Evolutionary conservation across 305 asterid genomes (phyloP).

Genomic region (Coffea humblotiana): DNA sequence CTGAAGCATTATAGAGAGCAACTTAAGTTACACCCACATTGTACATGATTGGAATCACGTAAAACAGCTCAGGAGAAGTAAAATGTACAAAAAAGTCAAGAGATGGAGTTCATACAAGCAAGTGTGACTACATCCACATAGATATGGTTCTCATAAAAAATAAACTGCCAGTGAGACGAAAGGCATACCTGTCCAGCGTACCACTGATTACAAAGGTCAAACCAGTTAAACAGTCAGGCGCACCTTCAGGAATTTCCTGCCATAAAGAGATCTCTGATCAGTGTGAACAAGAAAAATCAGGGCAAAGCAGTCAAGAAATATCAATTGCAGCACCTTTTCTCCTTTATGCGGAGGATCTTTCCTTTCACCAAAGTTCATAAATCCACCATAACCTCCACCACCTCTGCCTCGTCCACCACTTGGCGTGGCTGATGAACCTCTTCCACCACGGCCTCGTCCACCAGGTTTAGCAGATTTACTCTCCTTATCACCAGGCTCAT

Average conservation of each 20-base stretch:
- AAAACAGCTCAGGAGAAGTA: slow-evolving; percentile 4
- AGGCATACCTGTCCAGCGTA: slow-evolving; percentile 88
- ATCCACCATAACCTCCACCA: slow-evolving; percentile 97
- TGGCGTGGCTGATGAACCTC: slow-evolving; percentile 58
- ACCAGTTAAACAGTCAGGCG: slow-evolving; percentile 80
- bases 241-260: slow-evolving; percentile 99
- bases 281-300: slow-evolving; percentile 17
- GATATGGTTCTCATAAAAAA: not conserved
- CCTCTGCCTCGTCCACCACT: slow-evolving; percentile 87
- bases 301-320: slow-evolving; percentile 20
- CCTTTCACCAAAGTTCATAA: slow-evolving; percentile 96
- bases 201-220: slow-evolving; percentile 97
- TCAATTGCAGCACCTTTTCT: slow-evolving; percentile 64
- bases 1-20: not conserved
- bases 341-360: slow-evolving; percentile 99
- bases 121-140: not conserved
- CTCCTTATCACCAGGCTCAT: slow-evolving; percentile 55
- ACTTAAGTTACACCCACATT: not conserved
- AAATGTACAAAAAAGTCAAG: not conserved
- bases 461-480: slow-evolving; percentile 59
- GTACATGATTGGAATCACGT: not conserved
- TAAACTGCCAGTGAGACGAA: slow-evolving; percentile 17
- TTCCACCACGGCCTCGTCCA: slow-evolving; percentile 93
- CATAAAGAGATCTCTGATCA: slow-evolving; percentile 26
- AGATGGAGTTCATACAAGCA: slow-evolving; percentile 4